Percentiles rank a stretch among this genome's conserved stretches.
These are phyloP conservation scores for Backusella luteola DNA, from an alignment of 192 early-diverging fungal genomes.

Conservation along the genomic window DNA sequence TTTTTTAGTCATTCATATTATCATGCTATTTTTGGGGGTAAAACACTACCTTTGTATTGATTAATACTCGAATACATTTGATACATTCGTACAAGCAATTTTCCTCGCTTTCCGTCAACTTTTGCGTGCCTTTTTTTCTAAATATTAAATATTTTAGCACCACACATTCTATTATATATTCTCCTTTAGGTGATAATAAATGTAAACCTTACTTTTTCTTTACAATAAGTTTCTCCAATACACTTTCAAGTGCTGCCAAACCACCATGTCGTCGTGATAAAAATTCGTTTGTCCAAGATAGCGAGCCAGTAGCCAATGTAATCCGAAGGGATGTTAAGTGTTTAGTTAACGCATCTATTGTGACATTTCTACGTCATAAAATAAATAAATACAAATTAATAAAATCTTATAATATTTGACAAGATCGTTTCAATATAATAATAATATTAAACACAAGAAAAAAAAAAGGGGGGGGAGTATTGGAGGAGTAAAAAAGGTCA, in stretches of 20 bases:
- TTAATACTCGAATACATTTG: constrained; percentile 45
- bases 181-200: constrained; percentile 11
- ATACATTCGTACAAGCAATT: constrained; percentile 48
- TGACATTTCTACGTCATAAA: constrained; percentile 28
- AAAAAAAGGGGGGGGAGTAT: not conserved
- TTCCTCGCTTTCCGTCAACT: constrained; percentile 39
- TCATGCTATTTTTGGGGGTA: not conserved
- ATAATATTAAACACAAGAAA: not conserved
- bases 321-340: constrained; percentile 42
- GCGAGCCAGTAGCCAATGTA: constrained; percentile 41
- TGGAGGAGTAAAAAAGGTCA: not conserved
- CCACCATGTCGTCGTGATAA: constrained; percentile 40
- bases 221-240: constrained; percentile 42
- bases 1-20: not conserved
- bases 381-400: not conserved
- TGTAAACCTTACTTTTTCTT: constrained; percentile 34
- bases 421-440: not conserved
- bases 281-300: constrained; percentile 53
- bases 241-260: constrained; percentile 48
- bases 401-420: not conserved
- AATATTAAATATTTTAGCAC: constrained; percentile 16
- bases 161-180: constrained; percentile 16
- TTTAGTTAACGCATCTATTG: constrained; percentile 40
- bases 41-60: constrained; percentile 46
- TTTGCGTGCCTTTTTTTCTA: constrained; percentile 15